phyloP scores from a whole-genome alignment of 2,329 filamentous ascomycete genomes.

The Xylariaceae sp. region DNA sequence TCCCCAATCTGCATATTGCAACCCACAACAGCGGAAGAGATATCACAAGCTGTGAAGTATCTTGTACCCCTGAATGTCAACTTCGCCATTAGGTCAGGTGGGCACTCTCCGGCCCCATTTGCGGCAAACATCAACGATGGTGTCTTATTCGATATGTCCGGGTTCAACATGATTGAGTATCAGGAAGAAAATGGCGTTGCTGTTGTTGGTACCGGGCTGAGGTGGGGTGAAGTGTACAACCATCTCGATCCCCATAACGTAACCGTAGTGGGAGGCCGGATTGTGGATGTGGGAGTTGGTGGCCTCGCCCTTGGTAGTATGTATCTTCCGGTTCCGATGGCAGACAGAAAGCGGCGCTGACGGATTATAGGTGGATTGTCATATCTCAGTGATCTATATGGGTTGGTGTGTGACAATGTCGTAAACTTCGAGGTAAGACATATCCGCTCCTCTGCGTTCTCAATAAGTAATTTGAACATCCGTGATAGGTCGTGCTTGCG shows the following conservation, averaged over 20 bases:
- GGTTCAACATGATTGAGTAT: conserved; percentile 21
- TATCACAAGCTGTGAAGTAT: conserved; percentile 17
- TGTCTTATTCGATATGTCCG: conserved; percentile 21
- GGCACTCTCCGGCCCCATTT: conserved; percentile 21
- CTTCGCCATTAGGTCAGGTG: conserved; percentile 24
- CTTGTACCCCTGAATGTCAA: conserved; percentile 12
- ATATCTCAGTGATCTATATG: conserved; percentile 22
- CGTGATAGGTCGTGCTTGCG: conserved; percentile 28
- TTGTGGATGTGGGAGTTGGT: conserved; percentile 25
- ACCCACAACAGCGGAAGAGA: conserved; percentile 14
- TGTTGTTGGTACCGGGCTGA: conserved; percentile 21
- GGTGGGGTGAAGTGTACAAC: conserved; percentile 23
- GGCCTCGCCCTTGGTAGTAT: conserved; percentile 23
- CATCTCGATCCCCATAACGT: conserved; percentile 22
- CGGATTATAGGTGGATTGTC: conserved; percentile 20
- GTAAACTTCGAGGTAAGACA: conserved; percentile 23
- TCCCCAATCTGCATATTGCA: conserved; percentile 22
- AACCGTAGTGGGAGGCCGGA: conserved; percentile 25
- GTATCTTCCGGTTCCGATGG: neutral
- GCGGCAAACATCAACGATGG: conserved; percentile 23
- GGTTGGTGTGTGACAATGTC: conserved; percentile 24
- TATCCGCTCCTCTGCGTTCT: neutral
- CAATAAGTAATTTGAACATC: too few relatives aligned
- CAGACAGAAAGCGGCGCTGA: conserved; percentile 5
- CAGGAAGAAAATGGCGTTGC: conserved; percentile 15